phyloP scores from a whole-genome alignment of 2,329 filamentous ascomycete genomes.

The Penicillium glabrum region DNA sequence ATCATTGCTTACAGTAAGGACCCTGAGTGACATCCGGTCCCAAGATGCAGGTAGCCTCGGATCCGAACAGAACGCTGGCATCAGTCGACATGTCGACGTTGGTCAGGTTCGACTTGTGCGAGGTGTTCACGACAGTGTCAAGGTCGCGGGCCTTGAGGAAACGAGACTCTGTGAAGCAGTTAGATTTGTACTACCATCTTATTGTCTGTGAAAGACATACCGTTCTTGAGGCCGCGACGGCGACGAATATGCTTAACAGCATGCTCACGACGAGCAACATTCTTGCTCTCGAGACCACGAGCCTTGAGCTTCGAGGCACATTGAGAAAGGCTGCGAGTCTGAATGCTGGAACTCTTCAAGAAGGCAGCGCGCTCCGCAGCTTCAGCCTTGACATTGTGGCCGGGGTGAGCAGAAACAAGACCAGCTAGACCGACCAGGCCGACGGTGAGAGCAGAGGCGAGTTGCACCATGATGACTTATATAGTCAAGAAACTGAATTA shows the following conservation, averaged over 20 bases:
- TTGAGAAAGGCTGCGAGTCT: slow-evolving; percentile 45
- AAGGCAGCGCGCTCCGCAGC: slow-evolving; percentile 52
- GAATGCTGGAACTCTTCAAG: slow-evolving; percentile 40
- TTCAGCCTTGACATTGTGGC: slow-evolving; percentile 51
- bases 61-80: slow-evolving; percentile 29
- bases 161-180: slow-evolving; percentile 9
- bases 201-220: slow-evolving; percentile 11
- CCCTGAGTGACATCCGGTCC: slow-evolving; percentile 56
- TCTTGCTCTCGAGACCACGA: slow-evolving; percentile 48
- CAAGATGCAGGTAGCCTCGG: slow-evolving; percentile 47
- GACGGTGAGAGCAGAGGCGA: slow-evolving; percentile 21
- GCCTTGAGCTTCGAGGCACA: slow-evolving; percentile 50
- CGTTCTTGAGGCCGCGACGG: slow-evolving; percentile 37
- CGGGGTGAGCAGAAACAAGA: slow-evolving; percentile 46
- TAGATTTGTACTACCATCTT: neutral
- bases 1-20: slow-evolving; percentile 47
- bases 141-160: slow-evolving; percentile 37
- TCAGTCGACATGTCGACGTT: slow-evolving; percentile 22
- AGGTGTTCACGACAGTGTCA: slow-evolving; percentile 33
- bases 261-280: slow-evolving; percentile 46
- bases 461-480: slow-evolving; percentile 17
- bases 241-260: slow-evolving; percentile 44
- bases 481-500: neutral
- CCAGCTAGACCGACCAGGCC: slow-evolving; percentile 26
- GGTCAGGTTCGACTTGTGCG: slow-evolving; percentile 40